Base-by-base conservation (phyloP, 1,284 basidiomycete genomes). In the Cystobasidium pallidum region DNA sequence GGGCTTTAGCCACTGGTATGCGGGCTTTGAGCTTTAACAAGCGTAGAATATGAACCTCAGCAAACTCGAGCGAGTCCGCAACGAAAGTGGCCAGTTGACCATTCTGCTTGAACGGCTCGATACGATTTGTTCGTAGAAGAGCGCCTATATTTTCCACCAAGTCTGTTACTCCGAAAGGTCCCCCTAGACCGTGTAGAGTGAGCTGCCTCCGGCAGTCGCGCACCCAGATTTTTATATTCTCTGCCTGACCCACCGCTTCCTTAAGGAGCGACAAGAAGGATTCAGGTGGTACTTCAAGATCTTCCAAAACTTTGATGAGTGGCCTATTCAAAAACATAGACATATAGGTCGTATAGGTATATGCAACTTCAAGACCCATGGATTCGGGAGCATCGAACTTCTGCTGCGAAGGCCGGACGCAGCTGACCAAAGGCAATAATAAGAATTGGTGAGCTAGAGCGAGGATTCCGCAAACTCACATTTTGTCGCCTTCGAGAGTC, bases 21-120 rank as follows among this genome's bases (percentile, higher is more conserved):
- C 89, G 83, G 0, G 89, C 90, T 43, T 83, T 82, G 75, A 90
- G 86, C 77, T 91, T 91, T 78, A 91, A 86, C 59, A 86, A 86
- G 15, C 88, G 83, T 21, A 91, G 81, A 15, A 88, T 85, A 74
- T 86, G 84, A 65, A 85, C 85, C 77, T 86, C 85, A 0, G 86
- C 84, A 34, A 87, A 86, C 19, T 82, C 76, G 43, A 84, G 77
- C 17, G 88, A 78, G 64, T 85, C 84, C 11, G 83, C 81, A 0
- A 89, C 77, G 79, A 90, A 91, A 17, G 85, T 83, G 32, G 84
- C 86, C 47, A 39, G 62, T 75, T 43, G 80, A 78, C 24, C 79
- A 74, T 26, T 78, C 75, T 59, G 81, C 82, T 24, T 83, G 79
- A 68, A 88, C 80, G 30, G 85, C 84, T 51, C 87, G 76, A 24